Evolutionary conservation across 371 early-diverging fungal genomes (phyloP).

Genomic region (Parasitella parasitica): DNA sequence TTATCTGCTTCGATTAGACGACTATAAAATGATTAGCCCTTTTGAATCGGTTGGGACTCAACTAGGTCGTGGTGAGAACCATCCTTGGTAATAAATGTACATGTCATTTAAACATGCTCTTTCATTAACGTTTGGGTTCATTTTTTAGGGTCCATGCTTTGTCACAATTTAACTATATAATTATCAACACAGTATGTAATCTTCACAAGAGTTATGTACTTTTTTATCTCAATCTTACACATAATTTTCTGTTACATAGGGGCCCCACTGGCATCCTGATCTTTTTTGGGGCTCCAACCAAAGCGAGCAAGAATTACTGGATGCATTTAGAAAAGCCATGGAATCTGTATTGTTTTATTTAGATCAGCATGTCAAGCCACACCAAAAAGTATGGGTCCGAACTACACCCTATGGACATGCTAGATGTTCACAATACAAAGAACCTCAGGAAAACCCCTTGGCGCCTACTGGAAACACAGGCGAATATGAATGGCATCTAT

Average conservation of each 20-base stretch:
- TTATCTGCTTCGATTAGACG: conserved; percentile 38
- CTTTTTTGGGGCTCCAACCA: conserved; percentile 34
- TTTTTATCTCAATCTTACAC: too few relatives aligned
- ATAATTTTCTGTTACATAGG: conserved; percentile 27
- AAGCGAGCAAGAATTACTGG: conserved; percentile 36
- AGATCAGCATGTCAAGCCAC: conserved; percentile 19
- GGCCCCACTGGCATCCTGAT: conserved; percentile 48
- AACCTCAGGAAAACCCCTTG: conserved; percentile 29
- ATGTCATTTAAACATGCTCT: too few relatives aligned
- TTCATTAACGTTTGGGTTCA: neutral
- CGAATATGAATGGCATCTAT: conserved; percentile 52
- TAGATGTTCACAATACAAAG: conserved; percentile 34
- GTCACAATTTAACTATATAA: conserved; percentile 36
- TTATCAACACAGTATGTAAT: conserved; percentile 47
- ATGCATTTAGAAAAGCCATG: conserved; percentile 38
- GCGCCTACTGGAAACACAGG: conserved; percentile 35
- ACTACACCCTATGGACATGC: conserved; percentile 52
- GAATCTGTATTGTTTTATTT: conserved; percentile 28
- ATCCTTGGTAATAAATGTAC: conserved; percentile 40
- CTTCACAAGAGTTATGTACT: neutral
- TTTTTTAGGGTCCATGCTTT: conserved; percentile 42
- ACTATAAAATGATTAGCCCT: conserved; percentile 41
- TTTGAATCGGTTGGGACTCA: conserved; percentile 34
- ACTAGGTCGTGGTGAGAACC: conserved; percentile 44
- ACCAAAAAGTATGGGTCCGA: conserved; percentile 46